Percentiles rank a stretch among this genome's conserved stretches.
These are phyloP conservation scores for Ulvella scutata DNA, from an alignment of 139 green algal genomes.

Conservation along the genomic window DNA sequence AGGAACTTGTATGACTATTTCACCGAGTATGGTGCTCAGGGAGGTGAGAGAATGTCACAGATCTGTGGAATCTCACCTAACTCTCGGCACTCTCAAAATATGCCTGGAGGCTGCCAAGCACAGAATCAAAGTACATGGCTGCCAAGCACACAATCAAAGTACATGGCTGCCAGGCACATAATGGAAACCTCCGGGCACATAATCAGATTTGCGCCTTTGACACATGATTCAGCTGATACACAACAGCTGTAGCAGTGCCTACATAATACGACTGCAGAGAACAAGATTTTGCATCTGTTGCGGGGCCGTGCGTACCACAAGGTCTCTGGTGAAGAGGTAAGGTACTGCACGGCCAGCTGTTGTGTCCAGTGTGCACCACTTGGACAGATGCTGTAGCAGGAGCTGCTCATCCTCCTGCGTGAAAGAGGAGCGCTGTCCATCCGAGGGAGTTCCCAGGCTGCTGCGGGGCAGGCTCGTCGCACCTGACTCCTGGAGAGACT, in stretches of 20 bases:
- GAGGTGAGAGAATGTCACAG: too few species aligned
- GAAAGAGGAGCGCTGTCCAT: neutral
- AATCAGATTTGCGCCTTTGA: neutral
- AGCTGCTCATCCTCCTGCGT: neutral
- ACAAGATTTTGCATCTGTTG: neutral
- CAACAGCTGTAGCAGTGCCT: neutral
- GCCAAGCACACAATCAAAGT: too few species aligned
- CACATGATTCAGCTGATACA: neutral
- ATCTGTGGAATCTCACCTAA: too few species aligned
- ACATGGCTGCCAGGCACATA: too few species aligned
- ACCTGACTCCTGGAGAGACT: neutral
- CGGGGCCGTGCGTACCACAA: neutral
- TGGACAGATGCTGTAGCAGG: neutral
- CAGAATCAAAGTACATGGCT: too few species aligned
- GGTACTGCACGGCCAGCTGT: neutral
- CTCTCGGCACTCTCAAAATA: too few species aligned
- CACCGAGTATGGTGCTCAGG: too few species aligned
- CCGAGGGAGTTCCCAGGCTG: neutral
- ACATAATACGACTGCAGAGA: neutral
- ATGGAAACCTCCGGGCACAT: neutral
- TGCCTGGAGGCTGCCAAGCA: too few species aligned
- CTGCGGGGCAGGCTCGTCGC: neutral
- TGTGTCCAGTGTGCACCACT: neutral
- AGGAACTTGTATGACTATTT: too few species aligned
- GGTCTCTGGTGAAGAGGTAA: neutral